Evolutionary conservation across 2,329 filamentous ascomycete genomes (phyloP).

Genomic region (Alternaria sp.): DNA sequence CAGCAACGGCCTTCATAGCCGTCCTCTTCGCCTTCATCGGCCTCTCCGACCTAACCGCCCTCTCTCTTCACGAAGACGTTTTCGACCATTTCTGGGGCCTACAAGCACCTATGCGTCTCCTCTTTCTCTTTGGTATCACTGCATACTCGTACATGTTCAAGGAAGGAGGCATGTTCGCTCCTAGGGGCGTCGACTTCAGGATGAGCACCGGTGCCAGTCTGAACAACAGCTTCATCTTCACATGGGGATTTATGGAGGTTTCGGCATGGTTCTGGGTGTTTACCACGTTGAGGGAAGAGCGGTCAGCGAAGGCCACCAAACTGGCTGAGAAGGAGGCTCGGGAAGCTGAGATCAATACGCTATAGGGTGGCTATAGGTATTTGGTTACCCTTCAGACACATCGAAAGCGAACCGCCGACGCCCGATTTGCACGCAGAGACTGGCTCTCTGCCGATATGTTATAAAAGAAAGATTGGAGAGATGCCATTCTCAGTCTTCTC

Average conservation of each 20-base stretch:
- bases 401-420: not conserved
- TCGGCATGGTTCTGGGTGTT: constrained; percentile 83
- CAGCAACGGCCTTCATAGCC: constrained; percentile 71
- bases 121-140: constrained; percentile 68
- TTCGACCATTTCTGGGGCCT: constrained; percentile 58
- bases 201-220: constrained; percentile 65
- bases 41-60: constrained; percentile 57
- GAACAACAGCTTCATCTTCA: constrained; percentile 86
- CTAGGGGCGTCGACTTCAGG: constrained; percentile 35
- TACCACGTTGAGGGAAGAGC: constrained; percentile 48
- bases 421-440: not conserved
- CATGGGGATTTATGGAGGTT: constrained; percentile 84
- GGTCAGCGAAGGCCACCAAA: constrained; percentile 38
- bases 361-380: constrained; percentile 13
- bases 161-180: constrained; percentile 58
- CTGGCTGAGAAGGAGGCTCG: constrained; percentile 44
- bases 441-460: not conserved
- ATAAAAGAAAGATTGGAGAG: not conserved
- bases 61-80: constrained; percentile 54
- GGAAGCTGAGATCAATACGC: constrained; percentile 31
- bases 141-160: constrained; percentile 72
- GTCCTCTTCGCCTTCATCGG: constrained; percentile 73
- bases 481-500: not conserved
- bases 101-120: constrained; percentile 69
- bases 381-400: not conserved